Evolutionary conservation across 257 asterid genomes (phyloP).

Genomic region (Solanum dulcamara): DNA sequence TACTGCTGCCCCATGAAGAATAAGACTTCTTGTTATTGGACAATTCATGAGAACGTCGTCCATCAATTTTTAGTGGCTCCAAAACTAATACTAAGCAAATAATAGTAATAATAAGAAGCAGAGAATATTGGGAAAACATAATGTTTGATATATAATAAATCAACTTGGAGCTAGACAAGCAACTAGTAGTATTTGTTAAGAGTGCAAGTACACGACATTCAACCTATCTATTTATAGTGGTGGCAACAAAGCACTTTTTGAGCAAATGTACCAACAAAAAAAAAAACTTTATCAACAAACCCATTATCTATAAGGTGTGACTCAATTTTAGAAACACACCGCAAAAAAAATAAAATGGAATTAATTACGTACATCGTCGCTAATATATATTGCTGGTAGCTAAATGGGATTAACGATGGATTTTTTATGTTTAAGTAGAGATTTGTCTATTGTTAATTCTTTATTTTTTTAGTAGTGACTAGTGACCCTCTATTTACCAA

Average conservation of each 20-base stretch:
- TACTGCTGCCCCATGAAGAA: neutral
- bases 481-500: neutral
- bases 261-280: neutral
- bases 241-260: neutral
- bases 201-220: constrained; percentile 7
- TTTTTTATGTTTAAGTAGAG: too few species aligned
- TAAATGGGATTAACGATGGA: too few species aligned
- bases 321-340: too few species aligned
- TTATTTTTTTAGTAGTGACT: neutral
- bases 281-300: neutral
- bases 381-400: neutral
- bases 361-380: too few species aligned
- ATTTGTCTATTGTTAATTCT: neutral
- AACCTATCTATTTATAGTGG: constrained; percentile 45
- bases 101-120: constrained; percentile 16
- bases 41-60: constrained; percentile 23
- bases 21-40: constrained; percentile 20
- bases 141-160: constrained; percentile 27
- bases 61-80: constrained; percentile 31
- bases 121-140: constrained; percentile 16
- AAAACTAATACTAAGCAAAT: constrained; percentile 3
- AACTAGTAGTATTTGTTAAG: neutral
- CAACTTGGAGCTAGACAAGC: neutral
- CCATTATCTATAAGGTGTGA: neutral
- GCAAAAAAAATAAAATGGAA: neutral